Base-by-base conservation (phyloP, 176 grass and related monocot genomes). In the Hyparrhenia diplandra region DNA sequence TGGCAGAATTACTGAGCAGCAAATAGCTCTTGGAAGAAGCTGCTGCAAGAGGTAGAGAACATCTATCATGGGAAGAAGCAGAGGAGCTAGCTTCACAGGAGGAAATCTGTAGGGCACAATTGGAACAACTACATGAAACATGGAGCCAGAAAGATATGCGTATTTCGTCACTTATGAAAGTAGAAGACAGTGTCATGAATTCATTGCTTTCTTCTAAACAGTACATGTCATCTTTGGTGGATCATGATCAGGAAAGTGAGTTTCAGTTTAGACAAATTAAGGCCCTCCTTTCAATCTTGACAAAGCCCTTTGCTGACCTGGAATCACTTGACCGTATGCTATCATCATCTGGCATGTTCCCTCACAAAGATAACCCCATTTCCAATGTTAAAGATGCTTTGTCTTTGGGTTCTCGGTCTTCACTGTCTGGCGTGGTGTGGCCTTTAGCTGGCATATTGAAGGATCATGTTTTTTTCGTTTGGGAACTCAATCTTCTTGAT, bases 41-140 rank as follows among this genome's bases (percentile, higher is more conserved):
- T 87, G 95, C 92, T 64, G 55, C 69, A 16, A 91, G 69, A 77
- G 92, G 95, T 42, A 93, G 92, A 75, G 95, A 98, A 80, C 88
- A 98, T 85, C 80, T 98, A 62, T 98, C 95, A 80, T 98, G 95
- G 95, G 95, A 98, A 94, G 95, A 98, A 90, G 95, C 95, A 74
- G 95, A 98, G 76, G 95, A 98, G 82, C 81, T 98, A 74, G 92
- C 95, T 83, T 98, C 95, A 0, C 92, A 94, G 75, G 95, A 94
- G 89, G 95, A 98, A 87, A 84, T 93, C 64, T 98, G 92, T 82
- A 94, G 90, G 67, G 64, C 90, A 84, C 83, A 98, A 78, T 85
- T 98, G 81, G 90, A 98, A 34, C 92, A 93, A 78, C 84, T 98
- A 36, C 90, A 94, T 82, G 86, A 84, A 90, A 94, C 88, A 72